Evolutionary conservation across 805 yeast genomes (phyloP).

Genomic region (Saturnispora saitoi): DNA sequence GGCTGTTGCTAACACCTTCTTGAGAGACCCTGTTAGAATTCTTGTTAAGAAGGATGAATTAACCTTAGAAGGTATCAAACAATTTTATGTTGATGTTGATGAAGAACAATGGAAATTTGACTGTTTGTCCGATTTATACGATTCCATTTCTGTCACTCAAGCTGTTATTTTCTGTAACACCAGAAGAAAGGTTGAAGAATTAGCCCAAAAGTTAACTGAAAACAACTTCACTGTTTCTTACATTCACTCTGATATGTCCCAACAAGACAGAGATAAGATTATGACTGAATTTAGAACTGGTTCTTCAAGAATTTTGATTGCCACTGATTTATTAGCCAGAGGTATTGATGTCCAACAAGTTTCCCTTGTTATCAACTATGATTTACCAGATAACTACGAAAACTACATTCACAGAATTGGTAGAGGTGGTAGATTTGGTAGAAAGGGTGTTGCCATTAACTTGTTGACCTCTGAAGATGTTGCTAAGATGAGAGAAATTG

Average conservation of each 20-base stretch:
- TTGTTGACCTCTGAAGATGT: constrained; percentile 78
- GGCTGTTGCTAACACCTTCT: constrained; percentile 84
- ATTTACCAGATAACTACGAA: constrained; percentile 81
- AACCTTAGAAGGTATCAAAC: constrained; percentile 92
- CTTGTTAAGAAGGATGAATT: constrained; percentile 93
- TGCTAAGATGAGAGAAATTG: constrained; percentile 72
- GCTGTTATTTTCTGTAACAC: constrained; percentile 98
- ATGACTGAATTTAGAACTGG: constrained; percentile 97
- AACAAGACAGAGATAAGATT: constrained; percentile 84
- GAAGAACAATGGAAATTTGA: constrained; percentile 93
- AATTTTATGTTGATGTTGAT: constrained; percentile 83
- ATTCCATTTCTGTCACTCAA: constrained; percentile 90
- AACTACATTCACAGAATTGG: constrained; percentile 97
- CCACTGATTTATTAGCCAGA: constrained; percentile 95
- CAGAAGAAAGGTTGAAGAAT: constrained; percentile 85
- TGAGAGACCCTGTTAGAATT: constrained; percentile 90
- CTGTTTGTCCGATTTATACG: constrained; percentile 89
- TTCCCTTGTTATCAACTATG: constrained; percentile 89
- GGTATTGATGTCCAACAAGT: constrained; percentile 98
- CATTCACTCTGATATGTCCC: constrained; percentile 95
- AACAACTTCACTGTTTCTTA: constrained; percentile 86
- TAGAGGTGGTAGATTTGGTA: constrained; percentile 97
- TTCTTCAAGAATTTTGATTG: constrained; percentile 81
- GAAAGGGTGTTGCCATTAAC: constrained; percentile 97
- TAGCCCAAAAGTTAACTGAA: constrained; percentile 63